These are phyloP conservation scores for Podaxis sp. DNA, from an alignment of 768 basidiomycete genomes.

Conservation along the genomic window DNA sequence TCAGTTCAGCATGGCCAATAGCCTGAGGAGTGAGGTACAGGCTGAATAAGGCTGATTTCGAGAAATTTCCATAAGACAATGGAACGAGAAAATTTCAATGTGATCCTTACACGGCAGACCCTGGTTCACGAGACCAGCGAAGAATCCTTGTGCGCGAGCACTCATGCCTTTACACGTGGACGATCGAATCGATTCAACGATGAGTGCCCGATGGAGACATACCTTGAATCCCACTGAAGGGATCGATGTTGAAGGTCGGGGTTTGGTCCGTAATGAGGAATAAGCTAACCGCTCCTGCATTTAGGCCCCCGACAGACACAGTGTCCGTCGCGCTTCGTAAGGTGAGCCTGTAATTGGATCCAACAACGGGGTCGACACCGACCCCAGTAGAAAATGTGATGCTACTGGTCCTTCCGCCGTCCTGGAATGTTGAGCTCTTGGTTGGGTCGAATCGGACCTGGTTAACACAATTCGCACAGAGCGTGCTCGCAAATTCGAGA, in stretches of 20 bases:
- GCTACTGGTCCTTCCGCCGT: slow-evolving; percentile 37
- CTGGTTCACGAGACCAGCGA: slow-evolving; percentile 43
- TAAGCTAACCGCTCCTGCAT: slow-evolving; percentile 35
- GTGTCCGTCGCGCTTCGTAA: slow-evolving; percentile 47
- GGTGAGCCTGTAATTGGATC: slow-evolving; percentile 45
- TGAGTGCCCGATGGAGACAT: slow-evolving; percentile 5
- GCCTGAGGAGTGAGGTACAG: slow-evolving; percentile 47
- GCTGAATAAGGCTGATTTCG: slow-evolving; percentile 45
- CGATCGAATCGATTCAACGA: background rate
- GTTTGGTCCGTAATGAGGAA: slow-evolving; percentile 58
- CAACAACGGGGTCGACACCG: slow-evolving; percentile 54
- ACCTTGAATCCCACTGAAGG: slow-evolving; percentile 59
- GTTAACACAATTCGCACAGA: slow-evolving; percentile 44
- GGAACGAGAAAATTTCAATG: background rate
- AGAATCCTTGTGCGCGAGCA: slow-evolving; percentile 49
- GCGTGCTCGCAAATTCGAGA: slow-evolving; percentile 51
- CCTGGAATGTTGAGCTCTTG: slow-evolving; percentile 52
- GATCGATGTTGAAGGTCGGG: slow-evolving; percentile 49
- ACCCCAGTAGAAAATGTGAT: slow-evolving; percentile 57
- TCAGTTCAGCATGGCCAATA: slow-evolving; percentile 51
- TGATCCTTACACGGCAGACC: slow-evolving; percentile 47
- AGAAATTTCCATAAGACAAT: slow-evolving; percentile 7
- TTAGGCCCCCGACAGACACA: slow-evolving; percentile 47
- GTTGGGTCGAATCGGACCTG: slow-evolving; percentile 48
- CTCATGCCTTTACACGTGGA: slow-evolving; percentile 41